These are phyloP conservation scores for Pseudogymnoascus sp. DNA, from an alignment of 2,329 filamentous ascomycete genomes.

Conservation along the genomic window DNA sequence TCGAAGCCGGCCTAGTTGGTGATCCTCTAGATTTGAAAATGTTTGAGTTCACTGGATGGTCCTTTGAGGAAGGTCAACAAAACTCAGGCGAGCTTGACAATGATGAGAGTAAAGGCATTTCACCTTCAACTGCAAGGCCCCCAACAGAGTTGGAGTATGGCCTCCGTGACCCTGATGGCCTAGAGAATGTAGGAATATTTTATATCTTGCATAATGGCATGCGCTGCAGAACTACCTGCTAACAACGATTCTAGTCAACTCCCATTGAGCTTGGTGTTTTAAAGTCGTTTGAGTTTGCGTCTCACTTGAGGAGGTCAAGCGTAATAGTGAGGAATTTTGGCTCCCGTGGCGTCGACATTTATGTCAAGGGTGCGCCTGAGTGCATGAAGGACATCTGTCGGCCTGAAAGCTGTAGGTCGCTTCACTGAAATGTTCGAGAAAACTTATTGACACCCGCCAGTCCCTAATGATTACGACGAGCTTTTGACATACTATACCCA, in stretches of 20 bases:
- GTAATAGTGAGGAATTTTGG: constrained; percentile 88
- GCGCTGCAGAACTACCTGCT: constrained; percentile 2
- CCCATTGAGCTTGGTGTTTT: constrained; percentile 82
- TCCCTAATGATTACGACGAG: constrained; percentile 85
- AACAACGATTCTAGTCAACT: constrained; percentile 30
- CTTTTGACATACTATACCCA: constrained; percentile 87
- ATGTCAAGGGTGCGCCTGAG: constrained; percentile 94
- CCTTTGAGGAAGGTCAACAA: constrained; percentile 80
- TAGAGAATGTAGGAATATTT: constrained; percentile 23
- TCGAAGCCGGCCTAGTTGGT: constrained; percentile 83
- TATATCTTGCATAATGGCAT: constrained; percentile 16
- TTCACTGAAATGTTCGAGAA: constrained; percentile 2
- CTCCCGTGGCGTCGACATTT: constrained; percentile 75
- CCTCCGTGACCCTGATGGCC: constrained; percentile 41
- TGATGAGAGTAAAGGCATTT: constrained; percentile 67
- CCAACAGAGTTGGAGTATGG: constrained; percentile 56
- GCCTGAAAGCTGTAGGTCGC: constrained; percentile 61
- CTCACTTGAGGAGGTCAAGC: constrained; percentile 83
- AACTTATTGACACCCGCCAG: constrained; percentile 31
- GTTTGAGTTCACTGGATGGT: constrained; percentile 95
- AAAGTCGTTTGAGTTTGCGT: constrained; percentile 90
- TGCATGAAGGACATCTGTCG: constrained; percentile 92
- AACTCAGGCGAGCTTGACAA: constrained; percentile 57
- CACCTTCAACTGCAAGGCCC: constrained; percentile 83
- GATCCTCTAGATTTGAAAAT: constrained; percentile 96